Percentiles rank a stretch among this genome's conserved stretches.
phyloP scores from a whole-genome alignment of 2,329 filamentous ascomycete species.

The Colletotrichum chlorophyti region DNA sequence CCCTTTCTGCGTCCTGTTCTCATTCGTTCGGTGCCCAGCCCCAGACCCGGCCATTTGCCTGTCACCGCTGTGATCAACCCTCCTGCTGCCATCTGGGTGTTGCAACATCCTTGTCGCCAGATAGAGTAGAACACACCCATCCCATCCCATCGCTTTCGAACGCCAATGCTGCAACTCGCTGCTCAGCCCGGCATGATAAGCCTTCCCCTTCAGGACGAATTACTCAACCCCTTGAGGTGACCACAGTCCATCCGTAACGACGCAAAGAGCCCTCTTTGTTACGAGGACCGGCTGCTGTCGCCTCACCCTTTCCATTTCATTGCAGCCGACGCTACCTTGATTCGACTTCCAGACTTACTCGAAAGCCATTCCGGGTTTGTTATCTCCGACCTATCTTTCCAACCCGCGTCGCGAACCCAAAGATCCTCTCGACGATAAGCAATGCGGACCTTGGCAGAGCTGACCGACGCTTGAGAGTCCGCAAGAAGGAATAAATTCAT shows the following conservation, averaged over 20 bases:
- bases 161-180: constrained; percentile 22
- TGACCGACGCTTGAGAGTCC: constrained; percentile 8
- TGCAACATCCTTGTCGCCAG: constrained; percentile 25
- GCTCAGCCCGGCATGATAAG: constrained; percentile 25
- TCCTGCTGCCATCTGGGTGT: neutral
- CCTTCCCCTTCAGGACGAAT: constrained; percentile 14
- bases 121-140: constrained; percentile 18
- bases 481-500: too few species aligned
- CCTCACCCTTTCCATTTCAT: too few species aligned
- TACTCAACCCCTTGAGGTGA: constrained; percentile 16
- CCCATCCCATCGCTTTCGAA: constrained; percentile 15
- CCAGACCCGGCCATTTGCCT: too few species aligned
- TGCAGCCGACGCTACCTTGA: too few species aligned
- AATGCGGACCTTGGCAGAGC: constrained; percentile 14
- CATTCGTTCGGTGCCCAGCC: too few species aligned
- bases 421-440: constrained; percentile 5
- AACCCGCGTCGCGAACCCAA: neutral
- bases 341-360: neutral
- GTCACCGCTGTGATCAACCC: too few species aligned
- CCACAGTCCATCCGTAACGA: neutral
- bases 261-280: too few species aligned
- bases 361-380: neutral
- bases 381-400: neutral
- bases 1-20: too few species aligned
- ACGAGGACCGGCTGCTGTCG: too few species aligned